These are phyloP conservation scores for Histomonas meleagridis DNA, from an alignment of 208 protist genomes.

Conservation along the genomic window DNA sequence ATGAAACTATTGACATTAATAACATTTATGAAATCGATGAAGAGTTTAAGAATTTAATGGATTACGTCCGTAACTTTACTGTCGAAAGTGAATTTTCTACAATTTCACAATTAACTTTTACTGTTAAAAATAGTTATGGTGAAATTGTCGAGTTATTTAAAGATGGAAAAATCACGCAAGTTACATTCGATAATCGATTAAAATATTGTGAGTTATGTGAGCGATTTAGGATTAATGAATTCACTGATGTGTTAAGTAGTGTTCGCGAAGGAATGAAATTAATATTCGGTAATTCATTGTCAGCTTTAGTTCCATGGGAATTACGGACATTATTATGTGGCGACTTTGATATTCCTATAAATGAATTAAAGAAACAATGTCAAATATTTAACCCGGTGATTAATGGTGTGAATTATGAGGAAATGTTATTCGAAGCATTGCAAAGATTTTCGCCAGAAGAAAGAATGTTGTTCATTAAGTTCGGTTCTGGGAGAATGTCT, in stretches of 20 bases:
- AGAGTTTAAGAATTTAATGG: neutral
- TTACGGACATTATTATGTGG: neutral
- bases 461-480: neutral
- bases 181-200: neutral
- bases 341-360: neutral
- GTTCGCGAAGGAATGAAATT: neutral
- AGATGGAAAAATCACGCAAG: neutral
- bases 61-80: neutral
- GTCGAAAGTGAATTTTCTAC: neutral
- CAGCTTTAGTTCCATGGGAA: neutral
- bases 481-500: neutral
- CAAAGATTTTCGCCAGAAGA: neutral
- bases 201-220: neutral
- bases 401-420: neutral
- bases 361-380: neutral
- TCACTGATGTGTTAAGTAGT: neutral
- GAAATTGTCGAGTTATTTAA: neutral
- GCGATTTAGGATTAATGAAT: neutral
- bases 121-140: neutral
- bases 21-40: neutral
- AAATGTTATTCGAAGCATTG: neutral
- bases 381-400: too few species aligned
- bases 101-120: neutral
- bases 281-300: neutral
- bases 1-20: neutral